A percentile compares a stretch with the other conserved stretches of the same genome.
phyloP scores from a whole-genome alignment of 345 rosid species.

The Eucalyptus globulus region DNA sequence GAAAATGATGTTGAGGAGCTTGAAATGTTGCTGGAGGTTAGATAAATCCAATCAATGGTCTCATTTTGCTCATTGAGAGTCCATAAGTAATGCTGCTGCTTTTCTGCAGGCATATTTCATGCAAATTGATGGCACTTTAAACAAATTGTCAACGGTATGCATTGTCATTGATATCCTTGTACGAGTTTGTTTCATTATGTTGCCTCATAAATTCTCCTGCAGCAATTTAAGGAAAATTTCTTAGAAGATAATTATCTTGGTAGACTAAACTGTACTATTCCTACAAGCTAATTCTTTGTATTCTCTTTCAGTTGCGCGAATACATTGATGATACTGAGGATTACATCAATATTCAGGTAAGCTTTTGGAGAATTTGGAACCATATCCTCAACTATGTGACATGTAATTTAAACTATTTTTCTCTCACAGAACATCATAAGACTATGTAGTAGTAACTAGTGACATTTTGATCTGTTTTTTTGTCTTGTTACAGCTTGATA shows the following conservation, averaged over 20 bases:
- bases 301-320: slow-evolving; percentile 44
- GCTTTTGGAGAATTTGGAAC: neutral
- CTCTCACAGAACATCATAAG: neutral
- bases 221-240: neutral
- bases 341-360: slow-evolving; percentile 62
- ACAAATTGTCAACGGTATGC: slow-evolving; percentile 41
- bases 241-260: neutral
- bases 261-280: neutral
- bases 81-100: neutral
- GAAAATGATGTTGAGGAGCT: slow-evolving; percentile 56
- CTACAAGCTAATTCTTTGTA: neutral
- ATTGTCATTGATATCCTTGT: neutral
- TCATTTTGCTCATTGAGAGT: neutral
- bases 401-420: neutral
- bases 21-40: slow-evolving; percentile 59
- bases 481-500: slow-evolving; percentile 42
- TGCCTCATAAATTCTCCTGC: neutral
- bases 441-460: neutral
- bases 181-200: neutral
- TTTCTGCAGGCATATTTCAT: slow-evolving; percentile 50
- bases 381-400: neutral
- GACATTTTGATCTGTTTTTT: neutral
- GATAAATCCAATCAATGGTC: neutral
- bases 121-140: slow-evolving; percentile 43
- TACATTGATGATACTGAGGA: slow-evolving; percentile 81